Base-by-base conservation (phyloP, 2,329 filamentous ascomycete species). In the Leptographium radiaticola region DNA sequence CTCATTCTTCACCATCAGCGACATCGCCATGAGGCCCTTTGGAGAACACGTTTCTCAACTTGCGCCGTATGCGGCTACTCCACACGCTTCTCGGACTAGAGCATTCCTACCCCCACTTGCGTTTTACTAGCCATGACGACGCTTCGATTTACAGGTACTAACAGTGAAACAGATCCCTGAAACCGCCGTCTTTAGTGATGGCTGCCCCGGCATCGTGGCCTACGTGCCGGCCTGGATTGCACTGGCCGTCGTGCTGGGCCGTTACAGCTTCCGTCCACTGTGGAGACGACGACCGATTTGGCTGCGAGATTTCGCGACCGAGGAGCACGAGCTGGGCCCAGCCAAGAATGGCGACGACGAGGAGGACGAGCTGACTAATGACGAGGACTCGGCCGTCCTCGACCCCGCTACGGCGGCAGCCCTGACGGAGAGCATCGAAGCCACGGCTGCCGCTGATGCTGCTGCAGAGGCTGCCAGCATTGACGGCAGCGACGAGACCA, bases 241-340 rank as follows among this genome's bases (percentile, higher is more conserved):
- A 2, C n/a, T 67, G 6, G 15, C 64, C 39, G 58, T 65, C 8
- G 54, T 68, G 12, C 25, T 65, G 1, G 58, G 65, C 51, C 64
- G 64, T 31, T 69, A 68, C 43, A 61, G 55, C 6, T 48, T 66
- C 16, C 57, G 57, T 1, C 63, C 66, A 2, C 33, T 66, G 2
- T 68, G 66, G 67, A 56, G 54, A 1, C 59, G 61, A 9, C 65
- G 67, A 16, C 65, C 66, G 4, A 10, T 61, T 10, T 70, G 67
- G 66, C 59, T 70, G 45, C 65, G 64, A 47, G 58, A 55, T 30
- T 68, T 70, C 54, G 65, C 65, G 6, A 60, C 61, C 4, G 66
- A 69, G 53, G 54, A 58, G 12, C 48, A 57, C 2, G 58, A 59
- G n/a, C 13, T 54, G 9, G 54, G 48, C 4, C 16, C 43, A 15